A percentile compares a stretch with the other conserved stretches of the same genome.
Conservation (phyloP, 2,329 filamentous ascomycete genomes). For the Colletotrichum liriopes region DNA sequence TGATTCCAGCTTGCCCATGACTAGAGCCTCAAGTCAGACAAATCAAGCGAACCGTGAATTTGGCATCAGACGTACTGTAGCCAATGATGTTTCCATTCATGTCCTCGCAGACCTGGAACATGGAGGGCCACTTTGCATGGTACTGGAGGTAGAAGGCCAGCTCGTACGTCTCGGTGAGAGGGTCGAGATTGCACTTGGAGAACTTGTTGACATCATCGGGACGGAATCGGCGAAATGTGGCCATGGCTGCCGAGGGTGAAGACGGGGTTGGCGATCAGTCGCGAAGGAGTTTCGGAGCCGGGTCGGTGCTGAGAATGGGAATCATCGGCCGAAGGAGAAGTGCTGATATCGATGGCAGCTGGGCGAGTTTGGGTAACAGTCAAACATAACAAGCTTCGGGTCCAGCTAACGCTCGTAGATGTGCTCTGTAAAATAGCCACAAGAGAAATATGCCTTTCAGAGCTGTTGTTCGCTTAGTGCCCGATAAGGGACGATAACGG, state of each 20-base stretch:
- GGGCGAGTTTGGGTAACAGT: not conserved
- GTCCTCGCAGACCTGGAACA: slow-evolving; percentile 94
- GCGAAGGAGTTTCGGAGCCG: slow-evolving; percentile 7
- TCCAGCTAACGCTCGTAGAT: not conserved
- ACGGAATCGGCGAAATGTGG: slow-evolving; percentile 87
- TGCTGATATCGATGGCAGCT: not conserved
- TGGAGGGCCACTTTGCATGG: slow-evolving; percentile 93
- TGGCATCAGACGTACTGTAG: slow-evolving; percentile 78
- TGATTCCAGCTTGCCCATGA: slow-evolving; percentile 97
- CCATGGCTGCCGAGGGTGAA: slow-evolving; percentile 68
- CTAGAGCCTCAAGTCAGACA: slow-evolving; percentile 63
- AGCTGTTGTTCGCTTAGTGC: not conserved
- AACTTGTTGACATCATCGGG: slow-evolving; percentile 89
- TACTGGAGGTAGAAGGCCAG: slow-evolving; percentile 96
- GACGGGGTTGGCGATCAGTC: not conserved
- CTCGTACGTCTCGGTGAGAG: slow-evolving; percentile 98
- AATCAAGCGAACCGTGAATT: slow-evolving; percentile 29
- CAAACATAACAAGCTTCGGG: not conserved
- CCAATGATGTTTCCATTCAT: slow-evolving; percentile 90
- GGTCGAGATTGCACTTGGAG: slow-evolving; percentile 95
- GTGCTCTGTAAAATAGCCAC: not conserved
- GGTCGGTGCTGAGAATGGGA: not conserved
- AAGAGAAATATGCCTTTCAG: not conserved
- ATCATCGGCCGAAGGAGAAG: not conserved
- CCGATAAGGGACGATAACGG: slow-evolving; percentile 19